Base-by-base conservation (phyloP, 1,284 basidiomycete species). In the Leccinum variabile region DNA sequence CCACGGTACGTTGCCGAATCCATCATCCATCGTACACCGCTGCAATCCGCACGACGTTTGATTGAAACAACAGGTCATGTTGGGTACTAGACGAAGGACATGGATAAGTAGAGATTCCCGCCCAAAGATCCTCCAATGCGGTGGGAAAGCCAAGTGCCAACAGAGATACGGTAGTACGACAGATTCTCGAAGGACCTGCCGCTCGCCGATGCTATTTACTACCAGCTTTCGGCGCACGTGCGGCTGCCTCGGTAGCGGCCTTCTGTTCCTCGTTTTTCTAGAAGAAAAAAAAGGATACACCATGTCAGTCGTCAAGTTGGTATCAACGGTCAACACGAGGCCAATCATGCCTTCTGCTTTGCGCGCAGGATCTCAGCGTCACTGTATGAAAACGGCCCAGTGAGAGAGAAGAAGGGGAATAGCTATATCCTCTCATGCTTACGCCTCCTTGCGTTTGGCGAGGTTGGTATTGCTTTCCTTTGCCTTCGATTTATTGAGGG, bases 401-500 rank as follows among this genome's bases (percentile, higher is more conserved):
- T 72, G 70, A 70, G 71, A 66, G 66, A 63, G 62, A 60, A 67
- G 59, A 59, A 71, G 28, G 25, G 55, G n/a, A 9, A 49, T 41
- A 41, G 54, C 59, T 22, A 33, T 64, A 63, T 67, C 64, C 61
- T 65, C 62, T 62, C 56, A 59, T 63, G 85, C 89, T 77, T 78
- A 92, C 90, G 78, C 79, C 77, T 92, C 90, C 76, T 88, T 88
- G 68, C 90, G 83, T 76, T 89, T 87, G 57, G 84, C 82, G 54
- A 92, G 78, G 57, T 60, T 79, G 2, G 79, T 66, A 1, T 81
- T 85, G 68, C 87, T 89, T 74, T 92, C 89, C 76, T 91, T 92
- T 49, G 84, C 75, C 74, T 88, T 88, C 18, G 75, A 72, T 74
- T 88, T 88, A 57, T 75, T 74, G 6, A 66, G 66, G 2, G 78